Conservation (phyloP, 2,329 filamentous ascomycete genomes). For the Xylaria sp. region DNA sequence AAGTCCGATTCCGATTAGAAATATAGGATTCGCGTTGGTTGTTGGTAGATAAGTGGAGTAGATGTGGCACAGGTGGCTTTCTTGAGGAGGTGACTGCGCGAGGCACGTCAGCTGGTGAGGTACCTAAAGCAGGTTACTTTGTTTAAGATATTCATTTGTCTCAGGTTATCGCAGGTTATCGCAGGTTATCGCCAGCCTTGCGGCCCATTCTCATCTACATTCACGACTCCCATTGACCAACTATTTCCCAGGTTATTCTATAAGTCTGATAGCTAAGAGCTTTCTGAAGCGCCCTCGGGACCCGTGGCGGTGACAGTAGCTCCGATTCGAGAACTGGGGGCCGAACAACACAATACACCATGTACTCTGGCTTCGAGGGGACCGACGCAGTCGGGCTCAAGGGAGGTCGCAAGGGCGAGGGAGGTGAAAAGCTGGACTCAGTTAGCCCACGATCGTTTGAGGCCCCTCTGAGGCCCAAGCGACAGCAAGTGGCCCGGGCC, state of each 20-base stretch:
- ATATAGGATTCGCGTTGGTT: too few species aligned
- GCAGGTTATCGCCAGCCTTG: neutral
- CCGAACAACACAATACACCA: constrained; percentile 16
- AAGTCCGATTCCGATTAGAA: too few species aligned
- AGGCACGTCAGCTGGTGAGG: neutral
- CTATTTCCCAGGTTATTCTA: neutral
- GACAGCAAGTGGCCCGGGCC: constrained; percentile 42
- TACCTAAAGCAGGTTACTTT: neutral
- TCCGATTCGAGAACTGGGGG: neutral
- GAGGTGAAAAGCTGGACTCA: constrained; percentile 21
- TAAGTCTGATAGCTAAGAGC: neutral
- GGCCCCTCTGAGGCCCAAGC: constrained; percentile 40
- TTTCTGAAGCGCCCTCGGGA: neutral
- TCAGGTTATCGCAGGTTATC: neutral
- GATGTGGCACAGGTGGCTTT: too few species aligned
- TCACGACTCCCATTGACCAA: neutral
- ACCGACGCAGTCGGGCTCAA: constrained; percentile 24
- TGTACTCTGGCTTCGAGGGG: constrained; percentile 29
- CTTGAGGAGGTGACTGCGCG: too few species aligned
- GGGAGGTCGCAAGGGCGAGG: neutral
- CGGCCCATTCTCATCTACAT: neutral
- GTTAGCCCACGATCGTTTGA: constrained; percentile 35
- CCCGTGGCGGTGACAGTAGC: neutral
- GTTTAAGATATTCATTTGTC: neutral
- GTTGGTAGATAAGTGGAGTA: too few species aligned